Base-by-base conservation (phyloP, 495 filamentous ascomycete species). In the Durotheca rogersii region DNA sequence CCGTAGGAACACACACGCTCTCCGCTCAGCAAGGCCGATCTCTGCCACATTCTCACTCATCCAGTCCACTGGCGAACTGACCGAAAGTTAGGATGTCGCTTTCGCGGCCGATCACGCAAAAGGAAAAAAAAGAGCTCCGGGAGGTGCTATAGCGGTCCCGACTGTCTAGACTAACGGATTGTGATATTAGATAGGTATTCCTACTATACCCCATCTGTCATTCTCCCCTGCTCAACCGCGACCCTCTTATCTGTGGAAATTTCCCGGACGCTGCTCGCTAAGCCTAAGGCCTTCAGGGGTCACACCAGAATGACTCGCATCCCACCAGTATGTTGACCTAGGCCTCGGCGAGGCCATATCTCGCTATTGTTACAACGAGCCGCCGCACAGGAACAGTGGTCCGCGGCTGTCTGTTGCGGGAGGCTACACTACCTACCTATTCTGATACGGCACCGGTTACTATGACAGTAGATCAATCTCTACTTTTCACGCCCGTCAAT, bases 41-140 rank as follows among this genome's bases (percentile, higher is more conserved):
- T 60, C 45, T 48, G 51, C 32, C 20, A 35, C 1, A 32, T 51
- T 56, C 56, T 51, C 56, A 33, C 29, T 46, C 56, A 54, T 58
- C 25, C 6, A 41, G 33, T 29, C 20, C 40, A 60, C 57, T 52
- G 57, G 57, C 56, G 52, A 60, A 35, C 57, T 42, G 57, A 29
- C 51, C 47, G 45, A 42, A 51, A 51, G 51, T 51, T 42, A 49
- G 43, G 34, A 36, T 12, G 41, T 44, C 12, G 27, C 47, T 55
- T 55, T 52, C 39, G 51, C 51, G 23, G 55, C 35, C 50, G 45
- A 55, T 51, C 51, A 60, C 52, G 48, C 51, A 29, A 35, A 16
- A 60, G n/a, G n/a, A n/a, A n/a, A n/a, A n/a, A n/a, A n/a, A n/a
- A n/a, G 51, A 56, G 47, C 52, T 56, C 52, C 56, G 51, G 47